Base-by-base conservation (phyloP, 306 rosid genomes). In the Hylodesmum podocarpum region DNA sequence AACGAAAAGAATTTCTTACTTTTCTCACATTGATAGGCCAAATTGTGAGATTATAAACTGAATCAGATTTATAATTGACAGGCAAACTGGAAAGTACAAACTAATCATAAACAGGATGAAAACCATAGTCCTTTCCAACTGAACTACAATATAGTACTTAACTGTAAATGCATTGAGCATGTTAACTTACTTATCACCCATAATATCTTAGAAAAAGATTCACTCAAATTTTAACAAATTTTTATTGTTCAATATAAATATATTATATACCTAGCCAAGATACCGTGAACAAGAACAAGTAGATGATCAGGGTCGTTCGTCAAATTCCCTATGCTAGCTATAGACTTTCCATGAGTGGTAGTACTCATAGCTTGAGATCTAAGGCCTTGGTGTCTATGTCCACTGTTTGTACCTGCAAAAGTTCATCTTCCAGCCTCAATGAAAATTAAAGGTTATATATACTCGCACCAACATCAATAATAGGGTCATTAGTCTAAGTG, bases 261-360 rank as follows among this genome's bases (percentile, higher is more conserved):
- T 34, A 62, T 36, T 2, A 64, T 21, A 81, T 84, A 95, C 96
- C 98, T 90, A n/a, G 96, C 97, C 83, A 90, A 73, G 75, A 92
- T 92, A 75, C 98, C 98, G 73, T 95, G 98, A 81, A 95, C 97
- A 81, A 95, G 97, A 73, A 95, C 91, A 73, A 95, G 97, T 74
- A 95, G 97, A 85, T 95, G 97, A 79, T 92, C 97, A 2, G 97
- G 93, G 54, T 84, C 84, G 18, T 83, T 70, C 72, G 82, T 80
- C 4, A 28, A 78, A 80, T 62, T 81, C 34, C 78, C 66, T 74
- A 77, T 73, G 74, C 83, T 66, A 24, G 89, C 80, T 50, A 78
- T 64, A 21, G 84, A 70, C 54, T 80, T 85, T 69, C 88, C 97
- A 22, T 58, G 80, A 12, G 84, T 80, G 22, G 84, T 62, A 59